Percentiles rank a stretch among this genome's conserved stretches.
Conservation (phyloP, 2,329 filamentous ascomycete species). For the Aspergillus luchuensis region DNA sequence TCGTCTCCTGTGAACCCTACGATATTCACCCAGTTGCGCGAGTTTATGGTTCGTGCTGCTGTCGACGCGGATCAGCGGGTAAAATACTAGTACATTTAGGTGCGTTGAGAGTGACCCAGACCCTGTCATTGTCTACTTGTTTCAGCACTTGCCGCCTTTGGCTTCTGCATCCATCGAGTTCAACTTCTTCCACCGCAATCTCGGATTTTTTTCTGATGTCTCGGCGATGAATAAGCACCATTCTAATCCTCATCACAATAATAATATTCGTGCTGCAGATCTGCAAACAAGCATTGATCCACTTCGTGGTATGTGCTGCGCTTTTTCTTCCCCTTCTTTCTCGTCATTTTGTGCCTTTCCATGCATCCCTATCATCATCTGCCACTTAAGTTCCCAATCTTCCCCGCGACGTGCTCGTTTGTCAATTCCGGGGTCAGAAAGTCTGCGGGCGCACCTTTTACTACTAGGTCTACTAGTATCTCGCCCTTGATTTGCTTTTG, state of each 20-base stretch:
- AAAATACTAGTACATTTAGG: neutral
- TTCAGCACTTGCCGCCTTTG: neutral
- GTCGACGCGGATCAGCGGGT: slow-evolving; percentile 1
- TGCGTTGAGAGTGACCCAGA: neutral
- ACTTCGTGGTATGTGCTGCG: slow-evolving; percentile 31
- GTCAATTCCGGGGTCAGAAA: neutral
- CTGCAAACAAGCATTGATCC: slow-evolving; percentile 30
- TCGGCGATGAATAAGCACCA: slow-evolving; percentile 28
- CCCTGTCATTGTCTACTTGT: slow-evolving; percentile 12
- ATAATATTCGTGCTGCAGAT: slow-evolving; percentile 26
- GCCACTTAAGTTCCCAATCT: neutral
- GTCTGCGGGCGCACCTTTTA: neutral
- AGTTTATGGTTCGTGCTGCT: neutral
- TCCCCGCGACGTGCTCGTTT: neutral
- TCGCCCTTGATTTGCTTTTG: neutral
- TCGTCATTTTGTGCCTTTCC: neutral
- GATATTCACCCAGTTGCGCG: neutral
- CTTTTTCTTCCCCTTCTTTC: slow-evolving; percentile 3
- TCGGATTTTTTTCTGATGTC: slow-evolving; percentile 18
- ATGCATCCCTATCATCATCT: slow-evolving; percentile 2
- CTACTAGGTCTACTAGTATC: neutral
- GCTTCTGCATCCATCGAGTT: slow-evolving; percentile 10
- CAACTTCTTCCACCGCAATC: slow-evolving; percentile 17
- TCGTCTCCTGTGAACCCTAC: neutral
- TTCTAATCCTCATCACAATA: slow-evolving; percentile 14